Base-by-base conservation (phyloP, 768 basidiomycete genomes). In the Pleurotus giganteus region DNA sequence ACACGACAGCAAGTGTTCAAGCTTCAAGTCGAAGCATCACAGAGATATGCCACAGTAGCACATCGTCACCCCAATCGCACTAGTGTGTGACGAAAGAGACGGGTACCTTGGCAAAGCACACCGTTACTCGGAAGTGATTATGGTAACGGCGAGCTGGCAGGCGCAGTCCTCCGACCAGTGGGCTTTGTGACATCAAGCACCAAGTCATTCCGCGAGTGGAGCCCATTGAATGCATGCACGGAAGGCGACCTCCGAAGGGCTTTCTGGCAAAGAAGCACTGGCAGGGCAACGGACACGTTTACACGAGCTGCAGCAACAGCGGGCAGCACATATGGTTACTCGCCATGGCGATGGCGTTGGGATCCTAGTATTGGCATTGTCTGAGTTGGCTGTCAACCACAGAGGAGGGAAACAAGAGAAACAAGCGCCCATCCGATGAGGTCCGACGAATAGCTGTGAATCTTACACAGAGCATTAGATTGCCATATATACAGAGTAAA, bases 1-100 rank as follows among this genome's bases (percentile, higher is more conserved):
- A 28, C 31, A 19, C 49, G 21, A 37, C 34, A 31, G 49, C 34
- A 24, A 13, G 15, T 39, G 49, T 51, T 23, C 49, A 28, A 32
- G 49, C 49, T 28, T 32, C 46, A 47, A 29, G 46, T 32, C 46
- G 31, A 32, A n/a, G 27, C n/a, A 47, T 31, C 26, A 28, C 46
- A 47, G 29, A 27, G 43, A 24, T 26, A 45, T 21, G 29, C 7
- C 28, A 47, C 27, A 47, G 31, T 8, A 32, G 46, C 21, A 26
- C 44, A 45, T 28, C 26, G 23, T 45, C 44, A 45, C 44, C 27
- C 27, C 23, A 45, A 45, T 13, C 17, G 12, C 44, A 45, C 23
- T 45, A 28, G 21, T 24, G 27, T 24, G 44, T 24, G 44, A 26
- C 44, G 21, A 17, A 45, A 26, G 8, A 5, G 8, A 7, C 4